A percentile compares a stretch with the other conserved stretches of the same genome.
Evolutionary conservation across 805 yeast genomes (phyloP).

Genomic region (Saccharomycopsis sp.): DNA sequence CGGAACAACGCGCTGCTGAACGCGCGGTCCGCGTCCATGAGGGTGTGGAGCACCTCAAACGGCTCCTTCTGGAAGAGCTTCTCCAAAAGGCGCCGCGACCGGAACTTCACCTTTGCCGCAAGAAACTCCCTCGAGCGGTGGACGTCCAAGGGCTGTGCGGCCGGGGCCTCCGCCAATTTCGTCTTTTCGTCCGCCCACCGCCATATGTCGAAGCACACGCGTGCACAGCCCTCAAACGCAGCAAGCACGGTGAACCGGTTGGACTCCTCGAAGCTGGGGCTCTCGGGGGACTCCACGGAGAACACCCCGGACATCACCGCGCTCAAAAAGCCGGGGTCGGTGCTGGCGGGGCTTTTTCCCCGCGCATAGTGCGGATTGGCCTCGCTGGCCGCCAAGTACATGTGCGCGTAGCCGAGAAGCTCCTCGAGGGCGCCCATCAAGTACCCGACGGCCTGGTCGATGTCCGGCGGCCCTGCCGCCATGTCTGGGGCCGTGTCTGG

Average conservation of each 20-base stretch:
- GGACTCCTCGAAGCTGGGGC: conserved; percentile 41
- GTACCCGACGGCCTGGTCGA: conserved; percentile 39
- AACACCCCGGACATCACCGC: conserved; percentile 74
- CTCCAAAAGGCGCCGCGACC: conserved; percentile 60
- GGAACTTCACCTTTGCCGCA: conserved; percentile 58
- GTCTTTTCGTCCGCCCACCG: conserved; percentile 47
- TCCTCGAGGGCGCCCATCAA: conserved; percentile 58
- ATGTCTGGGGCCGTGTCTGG: conserved; percentile 20
- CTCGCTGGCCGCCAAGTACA: conserved; percentile 20
- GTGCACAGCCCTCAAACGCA: conserved; percentile 55
- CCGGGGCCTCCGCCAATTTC: conserved; percentile 17
- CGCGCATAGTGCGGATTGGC: conserved; percentile 19
- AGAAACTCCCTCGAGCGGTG: conserved; percentile 34
- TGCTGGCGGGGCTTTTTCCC: conserved; percentile 7
- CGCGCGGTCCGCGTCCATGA: conserved; percentile 36
- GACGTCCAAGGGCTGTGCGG: not conserved
- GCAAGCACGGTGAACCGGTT: conserved; percentile 52
- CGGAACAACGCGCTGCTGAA: conserved; percentile 40
- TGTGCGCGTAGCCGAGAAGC: conserved; percentile 33
- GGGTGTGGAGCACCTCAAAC: conserved; percentile 60
- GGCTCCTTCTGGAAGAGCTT: conserved; percentile 62
- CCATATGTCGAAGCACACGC: conserved; percentile 61
- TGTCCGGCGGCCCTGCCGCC: conserved; percentile 29
- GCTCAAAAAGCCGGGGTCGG: conserved; percentile 32
- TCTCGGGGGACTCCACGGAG: conserved; percentile 57